Base-by-base conservation (phyloP, 169 alveolate genomes). In the Eimeria necatrix region DNA sequence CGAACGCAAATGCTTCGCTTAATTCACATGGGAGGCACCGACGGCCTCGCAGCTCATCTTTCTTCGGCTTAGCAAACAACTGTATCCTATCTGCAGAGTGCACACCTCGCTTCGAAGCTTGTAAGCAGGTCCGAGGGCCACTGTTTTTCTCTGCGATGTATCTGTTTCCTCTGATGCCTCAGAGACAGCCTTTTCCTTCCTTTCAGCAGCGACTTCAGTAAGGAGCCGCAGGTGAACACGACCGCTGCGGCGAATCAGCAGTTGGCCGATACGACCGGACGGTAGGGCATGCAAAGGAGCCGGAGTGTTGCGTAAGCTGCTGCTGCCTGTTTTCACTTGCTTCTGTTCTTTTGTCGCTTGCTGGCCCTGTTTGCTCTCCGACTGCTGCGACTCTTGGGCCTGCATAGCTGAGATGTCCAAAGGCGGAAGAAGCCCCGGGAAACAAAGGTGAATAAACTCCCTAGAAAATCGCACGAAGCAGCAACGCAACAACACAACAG, bases 221-320 rank as follows among this genome's bases (percentile, higher is more conserved):
- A 92, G 92, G 52, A 92, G 86, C 41, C 95, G 89, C 61, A 92
- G 70, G 74, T 92, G 85, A 59, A 92, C 95, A 18, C 95, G 91
- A 56, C 95, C 95, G 49, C 95, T 92, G 51, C 95, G 92, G 74
- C 76, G 95, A 7, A 92, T 68, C 20, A 80, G 74, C 87, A 92
- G 73, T 64, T 61, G 71, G 8, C 95, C 95, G n/a, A 92, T 92
- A 4, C 92, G 71, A 16, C 95, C 95, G 16, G 87, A 85, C 1
- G 95, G 95, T 18, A 92, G 76, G 22, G 85, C 85, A 7, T 85
- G 91, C n/a, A 92, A 74, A 2, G 92, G 95, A 16, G 64, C 24
- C 3, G 95, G 92, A n/a, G 73, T 14, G 20, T 22, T 60, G 51
- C 14, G 32, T 61, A 60, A 26, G 32, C 24, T 73, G 78, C 61